Conservation (phyloP, 805 yeast species). For the Yarrowia yakushimensis region DNA sequence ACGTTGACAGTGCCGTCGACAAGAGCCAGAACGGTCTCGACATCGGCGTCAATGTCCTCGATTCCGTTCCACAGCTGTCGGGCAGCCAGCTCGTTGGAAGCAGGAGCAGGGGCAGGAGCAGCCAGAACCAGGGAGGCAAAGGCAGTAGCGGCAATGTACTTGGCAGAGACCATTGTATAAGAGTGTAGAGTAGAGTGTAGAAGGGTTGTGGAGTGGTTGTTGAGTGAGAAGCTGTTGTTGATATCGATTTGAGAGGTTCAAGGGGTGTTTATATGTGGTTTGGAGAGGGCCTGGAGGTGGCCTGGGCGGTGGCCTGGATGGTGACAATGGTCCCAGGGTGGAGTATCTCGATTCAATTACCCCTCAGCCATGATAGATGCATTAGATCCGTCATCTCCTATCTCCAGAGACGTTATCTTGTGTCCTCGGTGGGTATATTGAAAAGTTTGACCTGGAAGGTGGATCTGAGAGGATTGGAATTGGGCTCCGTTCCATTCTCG, state of each 20-base stretch:
- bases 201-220: neutral
- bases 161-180: slow-evolving; percentile 18
- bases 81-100: neutral
- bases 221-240: slow-evolving; percentile 5
- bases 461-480: too few relatives aligned
- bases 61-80: slow-evolving; percentile 10
- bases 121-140: slow-evolving; percentile 12
- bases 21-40: slow-evolving; percentile 13
- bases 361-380: neutral
- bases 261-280: neutral
- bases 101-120: slow-evolving; percentile 22
- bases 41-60: slow-evolving; percentile 10
- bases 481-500: too few relatives aligned
- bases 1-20: slow-evolving; percentile 1
- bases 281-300: neutral
- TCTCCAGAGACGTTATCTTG: neutral
- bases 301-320: too few relatives aligned
- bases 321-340: too few relatives aligned
- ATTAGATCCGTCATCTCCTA: neutral
- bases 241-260: neutral
- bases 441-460: neutral
- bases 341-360: neutral
- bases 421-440: slow-evolving; percentile 1
- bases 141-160: neutral
- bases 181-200: neutral